Evolutionary conservation across 169 alveolate genomes (phyloP), one percentile per base, ranked within the genome.

Genomic region (Miamiensis avidus): DNA sequence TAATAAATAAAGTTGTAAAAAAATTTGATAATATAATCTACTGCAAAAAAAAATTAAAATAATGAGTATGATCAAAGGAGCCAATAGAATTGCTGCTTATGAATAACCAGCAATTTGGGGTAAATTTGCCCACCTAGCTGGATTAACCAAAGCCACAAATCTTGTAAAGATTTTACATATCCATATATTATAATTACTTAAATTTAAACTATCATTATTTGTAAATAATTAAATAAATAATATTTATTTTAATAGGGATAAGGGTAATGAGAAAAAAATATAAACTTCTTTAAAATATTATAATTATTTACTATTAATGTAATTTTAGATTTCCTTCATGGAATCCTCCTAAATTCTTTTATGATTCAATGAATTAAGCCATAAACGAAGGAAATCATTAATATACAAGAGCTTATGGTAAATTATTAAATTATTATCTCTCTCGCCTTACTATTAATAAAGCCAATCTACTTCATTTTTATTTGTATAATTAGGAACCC

Each of bases 261-360:
- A 49, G 69, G 69, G 69, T 49, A 49, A 11, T 4, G 69, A 49
- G 4, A 49, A 49, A 4, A 11, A 49, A 11, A 11, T 20, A 11
- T 49, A 49, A 49, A 49, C 20, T 49, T 49, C 20, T 49, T 49
- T 49, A 49, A 11, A 20, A 20, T 49, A 11, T 49, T 4, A 49
- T 49, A 49, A 49, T 49, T 49, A 20, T 49, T 49, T 49, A 49
- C 4, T 49, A 49, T 49, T 49, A 49, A 49, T 49, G 4, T 49
- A 20, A 11, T 49, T 49, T 49, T 49, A 49, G 90, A 32, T 86
- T 86, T 33, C 90, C 90, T 29, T 79, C 79, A 34, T 86, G 83
- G 79, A 49, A 49, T 31, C 83, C 90, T 65, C 90, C 90, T 29
- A 29, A 74, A 25, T 81, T 86, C 65, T 75, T 86, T n/a, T 74